These are phyloP conservation scores for Gremmenia infestans DNA, from an alignment of 2,329 filamentous ascomycete species.

Conservation along the genomic window DNA sequence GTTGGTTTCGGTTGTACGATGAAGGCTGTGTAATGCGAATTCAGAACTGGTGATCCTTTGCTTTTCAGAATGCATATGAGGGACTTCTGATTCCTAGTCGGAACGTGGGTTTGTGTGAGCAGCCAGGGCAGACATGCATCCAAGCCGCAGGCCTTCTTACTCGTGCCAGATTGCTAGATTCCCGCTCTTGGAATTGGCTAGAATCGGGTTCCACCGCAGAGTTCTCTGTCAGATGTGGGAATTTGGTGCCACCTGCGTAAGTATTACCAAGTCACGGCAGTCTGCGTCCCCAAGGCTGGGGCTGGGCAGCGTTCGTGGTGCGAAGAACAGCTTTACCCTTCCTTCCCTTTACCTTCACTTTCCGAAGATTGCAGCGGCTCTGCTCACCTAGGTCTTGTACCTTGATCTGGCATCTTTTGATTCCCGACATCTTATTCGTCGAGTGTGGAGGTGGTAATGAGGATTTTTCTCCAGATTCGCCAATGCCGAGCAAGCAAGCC, in stretches of 20 bases:
- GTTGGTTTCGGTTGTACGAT: neutral
- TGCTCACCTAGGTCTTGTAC: neutral
- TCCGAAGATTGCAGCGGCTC: constrained; percentile 1
- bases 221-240: constrained; percentile 10
- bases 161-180: constrained; percentile 12
- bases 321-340: neutral
- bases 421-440: neutral
- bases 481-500: neutral
- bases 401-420: constrained; percentile 1
- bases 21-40: neutral
- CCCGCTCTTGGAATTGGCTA: neutral
- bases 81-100: neutral
- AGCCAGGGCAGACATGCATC: constrained; percentile 3
- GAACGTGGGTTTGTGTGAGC: neutral
- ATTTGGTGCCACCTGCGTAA: neutral
- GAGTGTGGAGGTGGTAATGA: neutral
- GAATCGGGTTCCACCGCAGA: constrained; percentile 10
- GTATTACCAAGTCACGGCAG: constrained; percentile 6
- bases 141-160: constrained; percentile 2
- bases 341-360: neutral
- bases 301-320: neutral
- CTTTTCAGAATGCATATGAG: neutral
- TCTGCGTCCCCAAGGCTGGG: constrained; percentile 10
- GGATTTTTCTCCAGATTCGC: neutral
- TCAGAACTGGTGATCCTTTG: neutral